Evolutionary conservation across 768 basidiomycete genomes (phyloP), one percentile per base, ranked within the genome.

Genomic region (Tylopilus sp.): DNA sequence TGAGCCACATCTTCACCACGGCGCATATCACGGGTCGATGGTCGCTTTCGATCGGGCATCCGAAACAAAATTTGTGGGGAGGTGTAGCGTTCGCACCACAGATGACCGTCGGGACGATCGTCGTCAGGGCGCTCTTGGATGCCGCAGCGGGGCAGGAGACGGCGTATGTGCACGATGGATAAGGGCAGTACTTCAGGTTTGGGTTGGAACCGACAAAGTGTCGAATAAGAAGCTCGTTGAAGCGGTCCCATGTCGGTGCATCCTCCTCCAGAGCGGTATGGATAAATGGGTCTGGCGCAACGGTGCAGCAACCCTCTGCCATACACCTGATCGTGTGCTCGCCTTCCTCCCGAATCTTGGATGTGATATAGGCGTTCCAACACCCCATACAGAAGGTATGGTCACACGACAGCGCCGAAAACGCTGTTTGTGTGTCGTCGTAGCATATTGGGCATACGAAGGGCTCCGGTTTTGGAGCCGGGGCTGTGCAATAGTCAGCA

Each of bases 371-470:
- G 46, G 86, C 85, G 38, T 71, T 73, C 95, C 95, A 97, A 71
- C 94, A 96, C 7, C 75, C 80, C 12, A 77, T 76, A 72, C 92
- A 95, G 72, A 91, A 98, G 19, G 79, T 69, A 69, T 98, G 95
- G 41, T 82, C 85, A 71, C 97, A 99, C 28, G 81, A 77, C 44
- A 98, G 78, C 14, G 80, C 76, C 34, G 97, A 78, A 16, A 88
- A 75, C 29, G 89, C 78, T 3, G 84, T 86, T 52, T 81, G 77
- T 21, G 77, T 71, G 59, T 93, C 89, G 65, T 89, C 88, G 71
- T 86, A 98, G 75, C 97, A 99, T 67, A 98, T 90, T 4, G 92
- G 89, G 72, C 97, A 99, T 30, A 88, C 78, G 71, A 95, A 96
- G 19, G 83, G 74, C 40, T 78, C 76, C 19, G 65, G 61, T 56